Evolutionary conservation across 208 protist genomes (phyloP).

Genomic region (Acanthamoeba healyi): DNA sequence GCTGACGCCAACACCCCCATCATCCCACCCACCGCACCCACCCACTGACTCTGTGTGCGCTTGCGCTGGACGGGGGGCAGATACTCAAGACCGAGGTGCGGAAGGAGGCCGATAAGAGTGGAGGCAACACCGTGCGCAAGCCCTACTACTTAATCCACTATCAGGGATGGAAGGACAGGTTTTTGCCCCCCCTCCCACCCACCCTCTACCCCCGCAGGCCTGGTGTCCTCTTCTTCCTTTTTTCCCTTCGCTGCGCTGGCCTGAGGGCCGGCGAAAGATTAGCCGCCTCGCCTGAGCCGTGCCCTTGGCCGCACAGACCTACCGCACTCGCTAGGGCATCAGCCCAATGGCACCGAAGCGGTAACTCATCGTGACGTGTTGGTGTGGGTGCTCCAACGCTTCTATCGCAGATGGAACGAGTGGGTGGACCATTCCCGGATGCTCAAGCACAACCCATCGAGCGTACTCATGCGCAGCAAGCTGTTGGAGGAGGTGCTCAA

Average conservation of each 20-base stretch:
- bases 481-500: constrained; percentile 15
- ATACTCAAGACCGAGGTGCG: constrained; percentile 52
- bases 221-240: background rate
- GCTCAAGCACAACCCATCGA: constrained; percentile 67
- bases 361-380: background rate
- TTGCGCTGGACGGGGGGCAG: constrained; percentile 2
- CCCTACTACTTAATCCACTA: constrained; percentile 75
- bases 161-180: constrained; percentile 77
- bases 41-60: background rate
- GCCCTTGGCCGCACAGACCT: too few relatives aligned
- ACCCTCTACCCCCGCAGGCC: background rate
- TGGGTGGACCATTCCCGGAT: constrained; percentile 74
- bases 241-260: background rate
- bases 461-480: constrained; percentile 45
- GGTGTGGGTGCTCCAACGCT: background rate
- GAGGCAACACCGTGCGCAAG: constrained; percentile 13
- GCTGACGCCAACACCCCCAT: background rate
- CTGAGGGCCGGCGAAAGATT: constrained; percentile 2
- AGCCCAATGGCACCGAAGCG: background rate
- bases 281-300: too few relatives aligned
- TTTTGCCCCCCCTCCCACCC: background rate
- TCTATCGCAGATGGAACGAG: constrained; percentile 60
- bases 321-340: too few relatives aligned
- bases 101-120: constrained; percentile 30
- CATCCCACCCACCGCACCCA: too few relatives aligned